These are phyloP conservation scores for Cyclotella atomus DNA, from an alignment of 108 stramenopile genomes.

Conservation along the genomic window DNA sequence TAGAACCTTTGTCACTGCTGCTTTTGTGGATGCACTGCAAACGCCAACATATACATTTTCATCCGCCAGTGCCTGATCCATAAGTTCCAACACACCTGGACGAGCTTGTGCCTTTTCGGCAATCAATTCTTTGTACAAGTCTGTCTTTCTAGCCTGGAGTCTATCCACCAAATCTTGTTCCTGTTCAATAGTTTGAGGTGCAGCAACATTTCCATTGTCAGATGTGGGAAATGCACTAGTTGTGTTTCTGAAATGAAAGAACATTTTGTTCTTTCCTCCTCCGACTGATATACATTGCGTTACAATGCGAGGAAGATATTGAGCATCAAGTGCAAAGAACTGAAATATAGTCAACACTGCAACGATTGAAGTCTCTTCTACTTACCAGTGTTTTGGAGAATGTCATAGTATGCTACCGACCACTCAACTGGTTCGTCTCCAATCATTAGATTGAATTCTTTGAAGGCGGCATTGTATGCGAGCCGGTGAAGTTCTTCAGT, in stretches of 20 bases:
- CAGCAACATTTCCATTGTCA: constrained; percentile 45
- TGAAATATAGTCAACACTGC: too few species aligned
- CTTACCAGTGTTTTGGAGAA: constrained; percentile 82
- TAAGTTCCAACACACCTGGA: constrained; percentile 82
- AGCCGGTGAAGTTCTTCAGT: constrained; percentile 92
- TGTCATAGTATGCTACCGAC: constrained; percentile 83
- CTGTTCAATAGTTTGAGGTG: constrained; percentile 64
- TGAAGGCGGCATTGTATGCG: constrained; percentile 89
- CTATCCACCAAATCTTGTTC: constrained; percentile 75
- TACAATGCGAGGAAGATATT: neutral
- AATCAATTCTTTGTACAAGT: constrained; percentile 78
- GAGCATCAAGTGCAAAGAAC: too few species aligned
- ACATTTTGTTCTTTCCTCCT: constrained; percentile 92
- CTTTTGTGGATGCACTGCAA: constrained; percentile 89
- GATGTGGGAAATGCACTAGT: constrained; percentile 59
- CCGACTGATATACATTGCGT: constrained; percentile 50
- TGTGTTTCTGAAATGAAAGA: constrained; percentile 80
- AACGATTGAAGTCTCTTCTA: neutral
- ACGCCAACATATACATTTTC: constrained; percentile 84
- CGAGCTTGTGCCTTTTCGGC: constrained; percentile 74
- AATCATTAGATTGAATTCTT: constrained; percentile 63
- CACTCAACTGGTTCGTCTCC: constrained; percentile 79
- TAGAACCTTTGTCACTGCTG: constrained; percentile 80
- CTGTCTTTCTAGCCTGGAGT: constrained; percentile 86
- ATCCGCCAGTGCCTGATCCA: constrained; percentile 89